Evolutionary conservation across 2,329 filamentous ascomycete species (phyloP).

Genomic region (Diaporthe sp.): DNA sequence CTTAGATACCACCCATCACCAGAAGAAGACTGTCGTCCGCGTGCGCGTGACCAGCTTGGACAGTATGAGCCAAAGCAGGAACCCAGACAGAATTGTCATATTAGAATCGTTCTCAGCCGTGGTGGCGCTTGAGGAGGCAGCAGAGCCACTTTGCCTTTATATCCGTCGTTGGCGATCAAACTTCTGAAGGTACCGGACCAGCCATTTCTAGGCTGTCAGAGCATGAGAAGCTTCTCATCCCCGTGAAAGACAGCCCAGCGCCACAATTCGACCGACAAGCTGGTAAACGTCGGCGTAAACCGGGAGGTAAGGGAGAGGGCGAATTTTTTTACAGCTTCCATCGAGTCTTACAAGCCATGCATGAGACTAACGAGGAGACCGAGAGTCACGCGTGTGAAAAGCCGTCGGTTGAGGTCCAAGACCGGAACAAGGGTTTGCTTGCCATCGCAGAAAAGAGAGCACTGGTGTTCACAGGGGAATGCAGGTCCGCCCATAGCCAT

Average conservation of each 20-base stretch:
- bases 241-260: constrained; percentile 80
- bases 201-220: background rate
- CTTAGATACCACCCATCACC: background rate
- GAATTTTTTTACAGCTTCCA: constrained; percentile 80
- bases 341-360: constrained; percentile 58
- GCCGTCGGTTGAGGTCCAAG: background rate
- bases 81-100: background rate
- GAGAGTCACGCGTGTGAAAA: background rate
- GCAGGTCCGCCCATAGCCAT: background rate
- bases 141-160: background rate
- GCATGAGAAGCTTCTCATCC: constrained; percentile 66
- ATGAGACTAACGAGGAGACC: background rate
- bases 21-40: background rate
- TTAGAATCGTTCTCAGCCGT: background rate
- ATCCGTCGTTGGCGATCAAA: background rate
- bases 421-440: background rate
- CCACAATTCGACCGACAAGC: constrained; percentile 68
- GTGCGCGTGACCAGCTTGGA: background rate
- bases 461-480: background rate
- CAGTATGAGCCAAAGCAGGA: background rate
- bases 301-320: constrained; percentile 70
- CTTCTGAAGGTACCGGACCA: background rate
- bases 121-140: background rate
- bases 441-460: background rate
- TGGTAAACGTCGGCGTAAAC: constrained; percentile 82